These are phyloP conservation scores for Colletotrichum tofieldiae DNA, from an alignment of 2,329 filamentous ascomycete species.

Conservation along the genomic window DNA sequence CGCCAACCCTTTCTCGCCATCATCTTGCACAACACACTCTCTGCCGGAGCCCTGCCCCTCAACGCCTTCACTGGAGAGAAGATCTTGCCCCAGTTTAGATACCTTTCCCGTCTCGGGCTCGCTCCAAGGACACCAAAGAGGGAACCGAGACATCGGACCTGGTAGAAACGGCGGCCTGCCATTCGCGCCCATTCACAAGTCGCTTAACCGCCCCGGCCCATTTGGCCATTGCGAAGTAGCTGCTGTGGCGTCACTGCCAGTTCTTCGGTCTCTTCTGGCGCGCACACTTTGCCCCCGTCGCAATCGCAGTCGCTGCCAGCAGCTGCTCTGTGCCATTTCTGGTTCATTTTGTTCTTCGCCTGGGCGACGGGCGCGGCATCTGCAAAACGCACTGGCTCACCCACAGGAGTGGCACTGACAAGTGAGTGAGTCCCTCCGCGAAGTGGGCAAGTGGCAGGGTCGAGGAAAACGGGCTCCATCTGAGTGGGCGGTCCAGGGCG, in stretches of 20 bases:
- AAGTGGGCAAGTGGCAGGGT: slow-evolving; percentile 32
- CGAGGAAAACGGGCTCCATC: slow-evolving; percentile 7
- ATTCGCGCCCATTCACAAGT: slow-evolving; percentile 28
- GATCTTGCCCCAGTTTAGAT: slow-evolving; percentile 23
- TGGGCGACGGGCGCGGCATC: not conserved
- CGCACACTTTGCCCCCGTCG: not conserved
- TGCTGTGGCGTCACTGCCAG: slow-evolving; percentile 32
- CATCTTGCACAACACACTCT: not conserved
- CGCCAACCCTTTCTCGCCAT: slow-evolving; percentile 19
- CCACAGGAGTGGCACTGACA: not conserved
- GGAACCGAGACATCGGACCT: slow-evolving; percentile 33
- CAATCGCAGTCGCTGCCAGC: slow-evolving; percentile 4
- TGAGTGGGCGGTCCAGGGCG: slow-evolving; percentile 28
- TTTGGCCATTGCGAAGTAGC: slow-evolving; percentile 15
- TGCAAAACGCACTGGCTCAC: not conserved
- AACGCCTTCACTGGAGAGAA: not conserved
- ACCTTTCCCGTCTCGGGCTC: slow-evolving; percentile 18
- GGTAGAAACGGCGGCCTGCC: slow-evolving; percentile 18
- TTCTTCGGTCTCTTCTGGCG: not conserved
- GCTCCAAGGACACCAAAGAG: slow-evolving; percentile 32
- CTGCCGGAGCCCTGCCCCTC: slow-evolving; percentile 1
- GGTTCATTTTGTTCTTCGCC: not conserved
- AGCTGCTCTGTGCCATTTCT: not conserved
- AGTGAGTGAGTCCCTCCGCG: slow-evolving; percentile 17
- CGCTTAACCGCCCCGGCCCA: slow-evolving; percentile 22